These are phyloP conservation scores for Carex scoparia DNA, from an alignment of 176 grass and related monocot genomes.

Conservation along the genomic window DNA sequence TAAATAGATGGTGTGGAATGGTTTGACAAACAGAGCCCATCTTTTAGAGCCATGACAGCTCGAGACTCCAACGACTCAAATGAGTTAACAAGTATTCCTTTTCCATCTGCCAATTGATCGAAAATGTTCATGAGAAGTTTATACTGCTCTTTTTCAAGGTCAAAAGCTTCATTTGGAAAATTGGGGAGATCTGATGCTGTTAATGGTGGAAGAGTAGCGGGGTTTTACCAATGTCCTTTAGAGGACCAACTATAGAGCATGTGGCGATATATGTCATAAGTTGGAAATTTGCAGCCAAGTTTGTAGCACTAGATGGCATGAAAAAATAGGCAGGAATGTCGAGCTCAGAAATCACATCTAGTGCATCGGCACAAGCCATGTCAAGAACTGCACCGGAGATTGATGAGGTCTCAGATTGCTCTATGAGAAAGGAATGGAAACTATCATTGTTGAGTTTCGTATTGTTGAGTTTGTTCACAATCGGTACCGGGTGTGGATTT, in stretches of 20 bases:
- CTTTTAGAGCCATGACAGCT: too few relatives aligned
- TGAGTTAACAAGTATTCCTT: too few relatives aligned
- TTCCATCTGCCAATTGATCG: too few relatives aligned
- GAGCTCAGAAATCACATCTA: conserved; percentile 26
- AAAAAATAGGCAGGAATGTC: conserved; percentile 31
- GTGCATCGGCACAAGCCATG: conserved; percentile 22
- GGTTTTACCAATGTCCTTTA: conserved; percentile 13
- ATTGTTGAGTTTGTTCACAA: neutral
- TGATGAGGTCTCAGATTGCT: neutral
- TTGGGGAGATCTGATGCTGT: neutral
- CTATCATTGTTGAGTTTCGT: neutral
- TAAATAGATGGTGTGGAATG: neutral
- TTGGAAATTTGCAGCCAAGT: conserved; percentile 29
- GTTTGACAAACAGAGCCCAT: too few relatives aligned
- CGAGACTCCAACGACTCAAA: too few relatives aligned
- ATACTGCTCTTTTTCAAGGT: too few relatives aligned
- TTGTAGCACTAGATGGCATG: conserved; percentile 10
- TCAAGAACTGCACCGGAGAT: conserved; percentile 27
- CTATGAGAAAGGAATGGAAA: conserved; percentile 10
- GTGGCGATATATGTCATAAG: neutral
- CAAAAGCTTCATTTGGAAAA: too few relatives aligned
- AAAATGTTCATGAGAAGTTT: too few relatives aligned
- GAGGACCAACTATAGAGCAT: neutral
- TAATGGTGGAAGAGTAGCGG: conserved; percentile 5
- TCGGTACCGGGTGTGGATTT: neutral